Base-by-base conservation (phyloP, 2,329 filamentous ascomycete species). In the Colletotrichum sp. region DNA sequence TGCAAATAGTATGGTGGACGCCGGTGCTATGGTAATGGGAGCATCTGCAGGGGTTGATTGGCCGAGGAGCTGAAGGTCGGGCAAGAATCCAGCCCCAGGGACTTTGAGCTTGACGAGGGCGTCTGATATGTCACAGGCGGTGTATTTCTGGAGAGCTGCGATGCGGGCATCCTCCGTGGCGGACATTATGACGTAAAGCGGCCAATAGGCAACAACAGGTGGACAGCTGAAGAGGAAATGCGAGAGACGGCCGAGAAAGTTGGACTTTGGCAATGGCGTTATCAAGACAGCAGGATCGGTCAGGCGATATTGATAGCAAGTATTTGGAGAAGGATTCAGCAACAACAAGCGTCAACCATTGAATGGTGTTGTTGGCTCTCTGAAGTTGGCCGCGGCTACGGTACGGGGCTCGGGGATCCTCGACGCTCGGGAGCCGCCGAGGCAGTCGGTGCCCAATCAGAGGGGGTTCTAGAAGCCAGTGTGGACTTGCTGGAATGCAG, bases 101-200 rank as follows among this genome's bases (percentile, higher is more conserved):
- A 93, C 89, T 75, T 93, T 90, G 64, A 96, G 88, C 80, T 93
- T 94, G 71, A 95, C 88, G 3, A 96, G 89, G 8, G 93, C 93
- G 82, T 96, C 94, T 13, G 94, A 94, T 76, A 95, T 87, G 88
- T 95, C 88, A 82, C 88, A 90, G 49, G 88, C 87, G 21, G 84
- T 85, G 79, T 88, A 89, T 49, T 82, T 79, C 73, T 79, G 79
- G 28, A 87, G 84, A 44, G 76, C 63, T n/a, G 55, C 34, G 62
- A 78, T 71, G 34, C 67, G 72, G 30, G 81, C 78, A 36, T 81
- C 78, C 59, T 81, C 78, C 30, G 75, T 16, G n/a, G 62, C 52
- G 26, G 69, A 60, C 78, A 79, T 79, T 55, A 52, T 64, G 55
- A 60, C 36, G 52, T 18, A 16, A 55, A 49, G 26, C 21, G 26